phyloP scores from a whole-genome alignment of 139 green algal species.

The Chlamydomonas sphaeroides region DNA sequence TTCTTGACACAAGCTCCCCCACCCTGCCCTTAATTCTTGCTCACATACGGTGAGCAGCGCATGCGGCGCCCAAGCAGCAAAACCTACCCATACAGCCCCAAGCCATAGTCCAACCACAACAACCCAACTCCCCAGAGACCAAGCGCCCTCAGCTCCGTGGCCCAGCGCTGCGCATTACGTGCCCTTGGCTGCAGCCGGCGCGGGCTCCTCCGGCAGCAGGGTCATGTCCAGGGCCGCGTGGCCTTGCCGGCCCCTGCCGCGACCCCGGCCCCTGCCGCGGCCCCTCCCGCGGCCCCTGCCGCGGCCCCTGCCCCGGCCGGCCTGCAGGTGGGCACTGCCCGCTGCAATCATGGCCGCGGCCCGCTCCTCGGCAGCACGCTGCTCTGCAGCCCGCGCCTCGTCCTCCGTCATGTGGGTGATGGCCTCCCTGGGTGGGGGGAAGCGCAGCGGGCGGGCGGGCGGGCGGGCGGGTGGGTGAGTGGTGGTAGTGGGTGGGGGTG shows the following conservation, averaged over 20 bases:
- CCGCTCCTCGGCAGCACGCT: neutral
- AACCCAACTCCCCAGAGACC: no score
- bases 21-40: no score
- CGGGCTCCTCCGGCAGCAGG: conserved; percentile 11
- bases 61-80: no score
- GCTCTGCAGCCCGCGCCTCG: neutral
- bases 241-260: neutral
- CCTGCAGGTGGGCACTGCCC: neutral
- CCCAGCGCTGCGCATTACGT: no score
- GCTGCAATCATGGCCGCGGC: neutral
- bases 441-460: neutral
- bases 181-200: no score
- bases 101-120: no score
- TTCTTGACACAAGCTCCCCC: no score
- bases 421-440: neutral
- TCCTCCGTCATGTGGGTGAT: neutral
- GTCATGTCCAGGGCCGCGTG: conserved; percentile 8
- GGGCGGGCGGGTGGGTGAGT: no score
- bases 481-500: neutral
- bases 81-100: no score
- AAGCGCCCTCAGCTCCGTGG: no score
- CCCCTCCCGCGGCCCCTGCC: neutral
- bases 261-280: neutral
- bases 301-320: neutral
- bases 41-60: no score